Percentiles rank a stretch among this genome's conserved stretches.
Evolutionary conservation across 148 eudicot genomes (phyloP).

Genomic region (Rhododendron vialii): DNA sequence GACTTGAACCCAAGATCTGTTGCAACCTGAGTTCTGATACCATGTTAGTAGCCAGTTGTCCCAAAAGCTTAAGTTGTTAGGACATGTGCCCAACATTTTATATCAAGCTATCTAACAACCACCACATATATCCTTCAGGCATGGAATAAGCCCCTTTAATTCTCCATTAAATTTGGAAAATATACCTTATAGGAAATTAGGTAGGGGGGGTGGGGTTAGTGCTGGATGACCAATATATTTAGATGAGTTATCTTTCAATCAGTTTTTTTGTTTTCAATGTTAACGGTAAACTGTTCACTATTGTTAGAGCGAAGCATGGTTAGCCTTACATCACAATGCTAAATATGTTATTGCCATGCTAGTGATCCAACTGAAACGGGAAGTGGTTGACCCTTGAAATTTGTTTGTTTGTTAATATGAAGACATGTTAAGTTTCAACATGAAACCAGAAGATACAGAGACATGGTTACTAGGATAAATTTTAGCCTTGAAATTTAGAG

Average conservation of each 20-base stretch:
- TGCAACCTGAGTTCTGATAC: no score
- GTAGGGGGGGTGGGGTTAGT: not conserved
- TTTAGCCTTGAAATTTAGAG: not conserved
- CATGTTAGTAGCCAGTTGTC: no score
- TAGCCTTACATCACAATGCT: not conserved
- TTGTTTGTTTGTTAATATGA: not conserved
- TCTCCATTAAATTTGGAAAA: not conserved
- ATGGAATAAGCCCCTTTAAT: not conserved
- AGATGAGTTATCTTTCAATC: not conserved
- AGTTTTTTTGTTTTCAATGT: not conserved
- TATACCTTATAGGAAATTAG: not conserved
- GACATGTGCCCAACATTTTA: no score
- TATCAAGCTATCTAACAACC: not conserved
- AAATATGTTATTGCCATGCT: not conserved
- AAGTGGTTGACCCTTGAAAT: not conserved
- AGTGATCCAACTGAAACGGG: not conserved
- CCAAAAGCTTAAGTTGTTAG: no score
- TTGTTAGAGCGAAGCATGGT: not conserved
- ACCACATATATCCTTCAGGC: not conserved
- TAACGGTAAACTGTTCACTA: not conserved
- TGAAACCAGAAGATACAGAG: not conserved
- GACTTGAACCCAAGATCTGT: no score
- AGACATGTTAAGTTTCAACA: not conserved
- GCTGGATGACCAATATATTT: not conserved
- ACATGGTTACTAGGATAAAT: not conserved